Base-by-base conservation (phyloP, 176 grass and related monocot species). In the Themeda triandra region DNA sequence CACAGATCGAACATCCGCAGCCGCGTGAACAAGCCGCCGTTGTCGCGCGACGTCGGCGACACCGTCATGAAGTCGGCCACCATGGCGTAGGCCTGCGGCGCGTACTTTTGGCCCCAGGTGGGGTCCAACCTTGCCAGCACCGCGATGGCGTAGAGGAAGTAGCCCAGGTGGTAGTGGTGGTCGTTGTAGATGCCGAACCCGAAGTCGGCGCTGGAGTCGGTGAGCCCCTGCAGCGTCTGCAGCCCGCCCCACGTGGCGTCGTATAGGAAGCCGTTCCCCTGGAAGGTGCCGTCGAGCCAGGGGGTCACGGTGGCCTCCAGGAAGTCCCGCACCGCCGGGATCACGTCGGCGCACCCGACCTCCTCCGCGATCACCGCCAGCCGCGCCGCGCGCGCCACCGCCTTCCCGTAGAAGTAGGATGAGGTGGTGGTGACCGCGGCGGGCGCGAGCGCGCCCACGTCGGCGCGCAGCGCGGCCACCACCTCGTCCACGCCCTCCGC, bases 141-240 rank as follows among this genome's bases (percentile, higher is more conserved):
- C 0, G 93, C 96, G 29, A 99, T 96, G 63, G 96, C 93, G 45
- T 99, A 99, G 0, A 96, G 73, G 81, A 99, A 99, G 88, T 99
- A 99, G 8, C 96, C 96, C 60, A 99, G 54, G 71, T 99, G 96
- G 91, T 99, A 99, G 84, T 99, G 96, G 81, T 99, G 96, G 30
- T 99, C 93, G 46, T 99, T 99, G 80, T 78, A 96, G 32, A 98
- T 85, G 21, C 96, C 93, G 51, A 98, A 98, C 9, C 93, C 96
- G 24, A 98, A 98, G 73, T 94, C 93, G 0, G 85, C 96, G 74
- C 93, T 89, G 1, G 93, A 64, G 75, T 95, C 91, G 18, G 32
- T 39, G 1, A 75, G 72, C 68, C 93, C 93, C 89, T 89, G 79
- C 87, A 72, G 82, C 23, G 91, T 98, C 39, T 94, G 86, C 1